Evolutionary conservation across 371 early-diverging fungal genomes (phyloP).

Genomic region (Mortierella sp.): DNA sequence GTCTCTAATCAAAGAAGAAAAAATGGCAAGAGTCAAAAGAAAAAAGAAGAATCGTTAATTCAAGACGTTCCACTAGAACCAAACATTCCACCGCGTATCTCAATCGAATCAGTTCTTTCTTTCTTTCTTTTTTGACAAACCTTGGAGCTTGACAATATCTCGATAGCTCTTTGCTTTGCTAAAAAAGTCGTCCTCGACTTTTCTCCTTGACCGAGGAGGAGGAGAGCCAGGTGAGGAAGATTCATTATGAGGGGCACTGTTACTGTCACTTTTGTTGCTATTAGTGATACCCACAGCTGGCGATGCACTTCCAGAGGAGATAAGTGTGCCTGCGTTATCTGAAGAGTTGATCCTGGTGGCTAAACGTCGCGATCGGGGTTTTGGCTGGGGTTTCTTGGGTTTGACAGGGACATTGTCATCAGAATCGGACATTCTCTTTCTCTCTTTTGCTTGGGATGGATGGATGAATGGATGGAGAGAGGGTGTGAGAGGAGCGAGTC

Average conservation of each 20-base stretch:
- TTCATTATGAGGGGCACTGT: not conserved
- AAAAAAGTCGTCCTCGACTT: constrained; percentile 44
- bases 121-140: not conserved
- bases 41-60: too few relatives aligned
- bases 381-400: constrained; percentile 31
- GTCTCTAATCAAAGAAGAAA: not conserved
- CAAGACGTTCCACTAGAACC: too few relatives aligned
- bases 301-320: not conserved
- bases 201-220: constrained; percentile 16
- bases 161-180: constrained; percentile 34
- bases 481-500: not conserved
- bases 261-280: not conserved
- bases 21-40: too few relatives aligned
- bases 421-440: constrained; percentile 42
- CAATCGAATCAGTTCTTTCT: not conserved
- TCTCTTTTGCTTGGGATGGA: not conserved
- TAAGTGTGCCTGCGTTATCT: not conserved
- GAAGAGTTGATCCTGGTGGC: constrained; percentile 1
- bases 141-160: constrained; percentile 20
- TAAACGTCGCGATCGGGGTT: constrained; percentile 26
- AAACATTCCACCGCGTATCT: too few relatives aligned
- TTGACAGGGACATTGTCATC: constrained; percentile 16
- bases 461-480: too few relatives aligned
- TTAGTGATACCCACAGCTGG: not conserved
- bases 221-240: constrained; percentile 2